These are phyloP conservation scores for Penicillium simplicissimum DNA, from an alignment of 495 filamentous ascomycete genomes.

Conservation along the genomic window DNA sequence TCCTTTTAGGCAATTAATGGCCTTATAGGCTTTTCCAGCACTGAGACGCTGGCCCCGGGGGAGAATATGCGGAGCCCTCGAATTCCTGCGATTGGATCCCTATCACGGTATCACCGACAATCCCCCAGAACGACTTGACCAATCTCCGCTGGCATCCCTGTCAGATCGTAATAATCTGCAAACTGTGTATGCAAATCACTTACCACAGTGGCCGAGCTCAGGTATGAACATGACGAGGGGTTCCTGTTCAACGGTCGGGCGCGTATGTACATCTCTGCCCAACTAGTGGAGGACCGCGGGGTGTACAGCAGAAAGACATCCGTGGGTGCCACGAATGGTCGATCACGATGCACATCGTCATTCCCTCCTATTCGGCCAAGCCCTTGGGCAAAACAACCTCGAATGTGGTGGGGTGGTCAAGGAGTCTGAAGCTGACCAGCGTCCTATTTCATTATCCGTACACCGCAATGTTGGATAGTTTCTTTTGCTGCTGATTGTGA, in stretches of 20 bases:
- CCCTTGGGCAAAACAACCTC: neutral
- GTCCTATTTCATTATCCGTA: neutral
- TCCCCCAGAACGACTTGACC: conserved; percentile 8
- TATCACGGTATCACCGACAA: neutral
- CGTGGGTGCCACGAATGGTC: conserved; percentile 27
- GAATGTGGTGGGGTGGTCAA: conserved; percentile 6
- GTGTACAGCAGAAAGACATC: conserved; percentile 9
- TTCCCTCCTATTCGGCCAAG: conserved; percentile 26
- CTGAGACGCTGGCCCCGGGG: conserved; percentile 36
- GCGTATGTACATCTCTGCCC: conserved; percentile 18
- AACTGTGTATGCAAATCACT: neutral
- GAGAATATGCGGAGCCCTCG: conserved; percentile 34
- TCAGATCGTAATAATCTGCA: neutral
- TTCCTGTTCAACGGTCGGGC: conserved; percentile 18
- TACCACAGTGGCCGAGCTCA: neutral
- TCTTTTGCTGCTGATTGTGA: neutral
- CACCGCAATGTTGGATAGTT: neutral
- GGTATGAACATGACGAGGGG: conserved; percentile 7
- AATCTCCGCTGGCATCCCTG: conserved; percentile 16
- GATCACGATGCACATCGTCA: conserved; percentile 31
- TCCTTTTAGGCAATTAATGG: neutral
- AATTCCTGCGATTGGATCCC: conserved; percentile 32
- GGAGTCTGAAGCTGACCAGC: neutral
- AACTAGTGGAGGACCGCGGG: conserved; percentile 11
- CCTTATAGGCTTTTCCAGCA: conserved; percentile 10